Conservation (phyloP, 2,329 filamentous ascomycete genomes). For the Rutstroemia sp. region DNA sequence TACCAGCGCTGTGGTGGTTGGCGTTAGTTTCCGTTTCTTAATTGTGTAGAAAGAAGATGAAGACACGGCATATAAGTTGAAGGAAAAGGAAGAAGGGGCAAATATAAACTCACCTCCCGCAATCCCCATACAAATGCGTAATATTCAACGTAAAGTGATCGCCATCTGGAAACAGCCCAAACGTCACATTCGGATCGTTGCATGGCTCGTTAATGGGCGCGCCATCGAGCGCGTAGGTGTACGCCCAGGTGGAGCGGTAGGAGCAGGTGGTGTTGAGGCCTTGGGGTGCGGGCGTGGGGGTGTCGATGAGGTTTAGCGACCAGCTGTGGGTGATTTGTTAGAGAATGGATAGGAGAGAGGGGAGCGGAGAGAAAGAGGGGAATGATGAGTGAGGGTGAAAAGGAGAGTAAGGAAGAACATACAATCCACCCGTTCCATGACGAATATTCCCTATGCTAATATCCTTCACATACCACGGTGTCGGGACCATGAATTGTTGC, state of each 20-base stretch:
- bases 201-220: conserved; percentile 12
- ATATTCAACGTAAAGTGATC: conserved; percentile 15
- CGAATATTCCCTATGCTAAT: conserved; percentile 13
- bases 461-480: conserved; percentile 14
- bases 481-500: conserved; percentile 10
- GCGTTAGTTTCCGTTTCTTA: neutral
- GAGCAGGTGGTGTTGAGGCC: conserved; percentile 17
- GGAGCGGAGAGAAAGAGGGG: neutral
- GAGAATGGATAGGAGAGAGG: neutral
- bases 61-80: too few relatives aligned
- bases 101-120: conserved; percentile 11
- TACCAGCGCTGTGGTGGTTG: neutral
- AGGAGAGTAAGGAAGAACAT: neutral
- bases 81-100: neutral
- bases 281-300: conserved; percentile 14
- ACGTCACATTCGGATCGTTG: conserved; percentile 15
- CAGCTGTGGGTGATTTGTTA: conserved; percentile 11
- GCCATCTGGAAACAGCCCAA: conserved; percentile 13
- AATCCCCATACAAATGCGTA: conserved; percentile 16
- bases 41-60: neutral
- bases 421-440: conserved; percentile 18
- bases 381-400: neutral
- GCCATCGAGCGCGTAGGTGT: conserved; percentile 13
- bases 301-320: conserved; percentile 15
- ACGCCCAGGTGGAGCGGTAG: conserved; percentile 5